Evolutionary conservation across 495 filamentous ascomycete genomes (phyloP), one percentile per base, ranked within the genome.

Genomic region (Aspergillus ellipticus): DNA sequence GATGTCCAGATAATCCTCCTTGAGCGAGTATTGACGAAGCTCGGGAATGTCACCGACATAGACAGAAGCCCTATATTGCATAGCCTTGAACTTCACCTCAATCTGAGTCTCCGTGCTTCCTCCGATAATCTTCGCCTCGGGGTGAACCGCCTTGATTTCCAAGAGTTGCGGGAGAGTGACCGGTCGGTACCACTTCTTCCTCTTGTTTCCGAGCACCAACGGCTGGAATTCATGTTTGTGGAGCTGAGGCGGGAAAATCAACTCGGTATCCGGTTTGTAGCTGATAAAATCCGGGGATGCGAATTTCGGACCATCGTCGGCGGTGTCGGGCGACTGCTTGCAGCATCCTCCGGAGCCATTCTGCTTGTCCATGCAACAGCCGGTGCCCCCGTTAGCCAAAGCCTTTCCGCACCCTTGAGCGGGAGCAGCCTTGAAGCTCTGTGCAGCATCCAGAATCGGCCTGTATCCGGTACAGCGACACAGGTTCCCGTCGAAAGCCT

Each of bases 81-180:
- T 85, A 2, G 84, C 90, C 76, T 98, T 97, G 80, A 98, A 98
- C 66, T 96, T 97, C 72, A 96, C 87, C 70, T 98, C 94, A 51
- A 98, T 97, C 68, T 97, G 94, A 0, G 93, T 97, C 72, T 98
- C 94, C 4, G 90, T 96, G 67, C 90, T 96, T 41, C 94, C 94
- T 22, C 92, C 93, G 56, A 98, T 96, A 54, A 98, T 80, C 72
- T 98, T 98, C 2, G 93, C 89, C 5, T 85, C 84, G 0, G 92
- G 94, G 57, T 92, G 86, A 0, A 83, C 83, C 60, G 75, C 84
- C 75, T 96, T 97, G 70, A 98, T 96, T 60, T 96, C 86, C 21
- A 98, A 74, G 20, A 98, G 75, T 64, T 98, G 92, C 20, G 91
- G 79, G 19, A 98, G 62, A 0, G 89, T 96, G 24, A 89, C 89